phyloP scores from a whole-genome alignment of 768 basidiomycete genomes.

The Trametes villosa region DNA sequence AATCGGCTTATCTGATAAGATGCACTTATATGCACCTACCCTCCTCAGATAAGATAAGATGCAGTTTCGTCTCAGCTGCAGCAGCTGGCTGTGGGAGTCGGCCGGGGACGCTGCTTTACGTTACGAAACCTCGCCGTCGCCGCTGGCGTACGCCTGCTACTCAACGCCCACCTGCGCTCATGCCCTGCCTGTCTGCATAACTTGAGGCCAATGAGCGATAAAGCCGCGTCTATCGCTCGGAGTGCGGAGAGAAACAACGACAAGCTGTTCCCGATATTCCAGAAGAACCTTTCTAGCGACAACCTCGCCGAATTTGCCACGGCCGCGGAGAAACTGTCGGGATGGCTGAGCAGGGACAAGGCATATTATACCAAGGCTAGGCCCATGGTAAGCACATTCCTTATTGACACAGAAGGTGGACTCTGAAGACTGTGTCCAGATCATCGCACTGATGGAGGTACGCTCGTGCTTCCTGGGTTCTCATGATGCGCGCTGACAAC shows the following conservation, averaged over 20 bases:
- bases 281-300: conserved; percentile 17
- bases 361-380: conserved; percentile 32
- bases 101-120: background rate
- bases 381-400: conserved; percentile 22
- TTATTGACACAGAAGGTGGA: background rate
- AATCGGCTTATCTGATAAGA: conserved; percentile 9
- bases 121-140: background rate
- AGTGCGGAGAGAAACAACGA: conserved; percentile 30
- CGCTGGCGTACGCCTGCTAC: background rate
- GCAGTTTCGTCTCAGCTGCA: background rate
- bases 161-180: background rate
- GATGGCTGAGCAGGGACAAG: conserved; percentile 25
- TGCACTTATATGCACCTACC: background rate
- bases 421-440: conserved; percentile 1
- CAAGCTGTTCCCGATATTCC: conserved; percentile 26
- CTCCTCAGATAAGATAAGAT: conserved; percentile 3
- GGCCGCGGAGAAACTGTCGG: conserved; percentile 23
- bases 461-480: background rate
- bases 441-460: conserved; percentile 27
- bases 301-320: conserved; percentile 8
- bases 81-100: background rate
- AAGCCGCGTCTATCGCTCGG: background rate
- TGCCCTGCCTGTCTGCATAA: background rate
- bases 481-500: background rate
- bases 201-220: background rate